Conservation (phyloP, 2,329 filamentous ascomycete genomes). For the Tolypocladium tundrense region DNA sequence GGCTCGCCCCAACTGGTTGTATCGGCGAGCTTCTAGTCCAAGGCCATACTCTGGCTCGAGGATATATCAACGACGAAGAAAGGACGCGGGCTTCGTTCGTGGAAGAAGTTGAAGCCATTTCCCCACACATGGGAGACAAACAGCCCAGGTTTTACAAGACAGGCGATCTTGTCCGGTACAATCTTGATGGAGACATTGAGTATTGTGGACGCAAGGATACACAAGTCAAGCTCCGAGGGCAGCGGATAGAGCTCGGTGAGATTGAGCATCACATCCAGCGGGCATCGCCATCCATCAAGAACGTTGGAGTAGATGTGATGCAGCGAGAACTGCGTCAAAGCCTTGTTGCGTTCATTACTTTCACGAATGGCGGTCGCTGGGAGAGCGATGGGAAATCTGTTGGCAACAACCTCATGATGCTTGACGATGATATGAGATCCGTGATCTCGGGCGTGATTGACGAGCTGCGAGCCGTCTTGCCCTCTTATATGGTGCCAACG, state of each 20-base stretch:
- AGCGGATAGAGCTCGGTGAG: constrained; percentile 12
- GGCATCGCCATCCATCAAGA: not conserved
- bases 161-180: constrained; percentile 4
- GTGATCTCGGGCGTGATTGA: not conserved
- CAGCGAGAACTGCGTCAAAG: not conserved
- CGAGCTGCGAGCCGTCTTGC: not conserved
- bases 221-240: constrained; percentile 8
- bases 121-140: not conserved
- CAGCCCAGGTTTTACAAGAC: constrained; percentile 14
- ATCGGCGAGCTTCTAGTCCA: constrained; percentile 12
- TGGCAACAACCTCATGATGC: too few species aligned
- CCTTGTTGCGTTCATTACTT: not conserved
- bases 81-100: constrained; percentile 17
- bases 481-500: not conserved
- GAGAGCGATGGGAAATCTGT: too few species aligned
- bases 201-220: not conserved
- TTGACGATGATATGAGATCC: not conserved
- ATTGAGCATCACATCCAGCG: constrained; percentile 6
- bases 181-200: not conserved
- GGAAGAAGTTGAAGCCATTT: not conserved
- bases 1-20: constrained; percentile 9
- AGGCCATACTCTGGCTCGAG: constrained; percentile 29
- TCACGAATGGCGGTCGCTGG: not conserved
- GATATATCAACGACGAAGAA: constrained; percentile 31
- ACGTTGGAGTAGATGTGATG: not conserved